Evolutionary conservation across 2,329 filamentous ascomycete genomes (phyloP).

Genomic region (Exophiala mesophila): DNA sequence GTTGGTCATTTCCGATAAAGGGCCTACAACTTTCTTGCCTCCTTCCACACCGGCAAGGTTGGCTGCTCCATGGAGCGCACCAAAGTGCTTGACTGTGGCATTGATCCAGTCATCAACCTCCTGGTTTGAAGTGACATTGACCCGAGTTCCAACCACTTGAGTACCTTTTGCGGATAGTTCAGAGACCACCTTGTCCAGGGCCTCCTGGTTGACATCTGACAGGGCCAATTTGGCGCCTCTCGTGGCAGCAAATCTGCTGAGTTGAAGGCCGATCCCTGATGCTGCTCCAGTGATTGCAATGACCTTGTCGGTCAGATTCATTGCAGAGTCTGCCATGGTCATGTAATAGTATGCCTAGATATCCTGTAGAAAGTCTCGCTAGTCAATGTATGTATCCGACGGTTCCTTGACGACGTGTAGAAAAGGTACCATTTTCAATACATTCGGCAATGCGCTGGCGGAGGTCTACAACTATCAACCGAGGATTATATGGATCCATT

Average conservation of each 20-base stretch:
- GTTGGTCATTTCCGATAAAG: constrained; percentile 33
- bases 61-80: constrained; percentile 18
- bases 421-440: no score
- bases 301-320: constrained; percentile 34
- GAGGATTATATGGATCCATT: no score
- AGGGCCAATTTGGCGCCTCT: constrained; percentile 45
- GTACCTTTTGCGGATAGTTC: constrained; percentile 4
- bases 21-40: not conserved
- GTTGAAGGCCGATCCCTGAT: constrained; percentile 49
- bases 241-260: constrained; percentile 40
- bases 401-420: no score
- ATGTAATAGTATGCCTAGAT: no score
- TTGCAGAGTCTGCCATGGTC: not conserved
- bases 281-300: constrained; percentile 48
- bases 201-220: constrained; percentile 41
- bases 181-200: constrained; percentile 28
- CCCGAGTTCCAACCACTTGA: constrained; percentile 5
- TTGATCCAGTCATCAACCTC: constrained; percentile 19
- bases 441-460: no score
- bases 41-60: constrained; percentile 18
- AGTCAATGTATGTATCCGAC: no score
- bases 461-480: no score
- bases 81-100: constrained; percentile 13
- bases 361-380: no score
- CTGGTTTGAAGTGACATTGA: constrained; percentile 13